Conservation (phyloP, 108 stramenopile species). For the Cyclotella choctawhatcheeana region DNA sequence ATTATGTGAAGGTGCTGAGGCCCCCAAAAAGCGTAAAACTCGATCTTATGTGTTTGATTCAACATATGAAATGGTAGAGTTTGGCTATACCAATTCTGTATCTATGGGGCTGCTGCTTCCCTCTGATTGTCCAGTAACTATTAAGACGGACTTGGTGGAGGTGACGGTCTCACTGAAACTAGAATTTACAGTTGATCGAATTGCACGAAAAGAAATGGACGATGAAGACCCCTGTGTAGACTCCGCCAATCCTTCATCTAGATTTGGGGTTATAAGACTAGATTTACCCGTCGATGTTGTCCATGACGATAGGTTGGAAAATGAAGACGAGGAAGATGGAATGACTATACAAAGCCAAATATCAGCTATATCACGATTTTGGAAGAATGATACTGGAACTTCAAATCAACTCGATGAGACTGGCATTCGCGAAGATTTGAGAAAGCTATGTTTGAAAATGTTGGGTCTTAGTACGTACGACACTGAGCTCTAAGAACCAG, state of each 20-base stretch:
- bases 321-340: slow-evolving; percentile 11
- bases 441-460: not conserved
- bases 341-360: slow-evolving; percentile 2
- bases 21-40: slow-evolving; percentile 36
- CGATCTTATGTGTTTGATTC: slow-evolving; percentile 54
- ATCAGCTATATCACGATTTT: slow-evolving; percentile 4
- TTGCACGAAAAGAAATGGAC: not conserved
- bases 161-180: slow-evolving; percentile 41
- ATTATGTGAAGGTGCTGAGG: slow-evolving; percentile 17
- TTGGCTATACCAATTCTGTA: slow-evolving; percentile 40
- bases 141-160: slow-evolving; percentile 54
- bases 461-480: too few species aligned
- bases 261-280: slow-evolving; percentile 35
- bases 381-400: not conserved
- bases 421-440: slow-evolving; percentile 7
- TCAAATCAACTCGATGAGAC: not conserved
- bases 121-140: slow-evolving; percentile 48
- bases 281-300: slow-evolving; percentile 49
- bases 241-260: not conserved
- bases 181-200: slow-evolving; percentile 43
- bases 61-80: slow-evolving; percentile 44
- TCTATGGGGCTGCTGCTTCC: slow-evolving; percentile 53
- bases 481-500: too few species aligned
- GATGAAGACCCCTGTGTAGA: too few species aligned
- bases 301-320: slow-evolving; percentile 19